These are phyloP conservation scores for Grigorovia transvaalensis DNA, from an alignment of 805 yeast species.

Conservation along the genomic window DNA sequence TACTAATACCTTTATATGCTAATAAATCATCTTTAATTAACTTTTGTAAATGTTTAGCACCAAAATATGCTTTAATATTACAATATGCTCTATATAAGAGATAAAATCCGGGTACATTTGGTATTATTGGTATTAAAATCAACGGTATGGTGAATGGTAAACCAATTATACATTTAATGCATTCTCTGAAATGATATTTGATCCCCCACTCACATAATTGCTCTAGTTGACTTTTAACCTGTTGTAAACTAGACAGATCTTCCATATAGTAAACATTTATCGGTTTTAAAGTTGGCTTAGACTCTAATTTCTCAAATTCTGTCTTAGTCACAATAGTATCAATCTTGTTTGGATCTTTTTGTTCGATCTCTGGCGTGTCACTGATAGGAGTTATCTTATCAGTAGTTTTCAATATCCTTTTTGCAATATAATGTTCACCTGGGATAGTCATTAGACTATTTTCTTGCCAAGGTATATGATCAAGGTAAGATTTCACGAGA, in stretches of 20 bases:
- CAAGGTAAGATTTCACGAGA: conserved; percentile 42
- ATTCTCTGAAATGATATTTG: conserved; percentile 44
- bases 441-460: conserved; percentile 69
- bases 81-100: conserved; percentile 74
- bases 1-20: conserved; percentile 22
- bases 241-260: conserved; percentile 4
- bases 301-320: conserved; percentile 8
- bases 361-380: neutral
- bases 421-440: conserved; percentile 45
- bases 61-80: conserved; percentile 67
- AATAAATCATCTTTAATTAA: conserved; percentile 37
- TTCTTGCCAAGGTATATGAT: conserved; percentile 71
- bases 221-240: conserved; percentile 32
- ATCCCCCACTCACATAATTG: conserved; percentile 36
- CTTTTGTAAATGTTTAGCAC: conserved; percentile 56
- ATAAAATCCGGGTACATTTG: conserved; percentile 88
- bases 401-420: conserved; percentile 10
- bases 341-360: neutral
- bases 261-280: conserved; percentile 33
- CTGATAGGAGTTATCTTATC: neutral
- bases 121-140: conserved; percentile 73
- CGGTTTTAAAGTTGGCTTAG: conserved; percentile 13
- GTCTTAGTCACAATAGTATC: conserved; percentile 8
- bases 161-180: conserved; percentile 43
- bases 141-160: conserved; percentile 75